Conservation (phyloP, 2,329 filamentous ascomycete genomes). For the Torrubiella hemipterigena region DNA sequence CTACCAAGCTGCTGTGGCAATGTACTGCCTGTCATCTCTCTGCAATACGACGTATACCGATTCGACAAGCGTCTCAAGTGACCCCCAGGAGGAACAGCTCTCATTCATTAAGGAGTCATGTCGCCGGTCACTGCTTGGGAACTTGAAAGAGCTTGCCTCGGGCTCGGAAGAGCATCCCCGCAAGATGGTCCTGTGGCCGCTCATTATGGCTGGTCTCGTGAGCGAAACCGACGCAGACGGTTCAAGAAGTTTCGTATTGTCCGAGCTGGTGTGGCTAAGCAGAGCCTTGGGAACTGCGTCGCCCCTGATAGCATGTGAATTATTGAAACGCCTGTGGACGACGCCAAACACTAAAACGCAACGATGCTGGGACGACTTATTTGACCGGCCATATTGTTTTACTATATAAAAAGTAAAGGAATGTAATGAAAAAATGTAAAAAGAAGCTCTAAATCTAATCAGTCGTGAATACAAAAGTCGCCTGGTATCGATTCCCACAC, state of each 20-base stretch:
- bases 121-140: conserved; percentile 2
- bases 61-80: too few species aligned
- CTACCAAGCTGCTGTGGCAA: conserved; percentile 10
- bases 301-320: conserved; percentile 9
- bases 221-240: conserved; percentile 5
- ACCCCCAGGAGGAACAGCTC: conserved; percentile 5
- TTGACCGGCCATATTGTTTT: conserved; percentile 3
- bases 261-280: conserved; percentile 8
- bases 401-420: conserved; percentile 1
- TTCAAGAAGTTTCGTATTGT: conserved; percentile 8
- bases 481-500: too few species aligned
- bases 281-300: conserved; percentile 10
- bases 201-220: conserved; percentile 13
- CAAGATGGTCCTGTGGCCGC: conserved; percentile 13
- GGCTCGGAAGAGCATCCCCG: conserved; percentile 5
- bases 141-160: conserved; percentile 5
- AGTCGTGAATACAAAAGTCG: too few species aligned
- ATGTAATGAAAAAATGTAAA: too few species aligned
- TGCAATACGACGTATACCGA: too few species aligned
- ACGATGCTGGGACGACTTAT: conserved; percentile 1
- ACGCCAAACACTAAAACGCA: neutral
- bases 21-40: conserved; percentile 12
- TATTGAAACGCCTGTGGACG: conserved; percentile 10
- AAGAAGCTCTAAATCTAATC: too few species aligned
- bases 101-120: conserved; percentile 5